phyloP scores from a whole-genome alignment of 139 green algal genomes.

The Tetraselmis striata region DNA sequence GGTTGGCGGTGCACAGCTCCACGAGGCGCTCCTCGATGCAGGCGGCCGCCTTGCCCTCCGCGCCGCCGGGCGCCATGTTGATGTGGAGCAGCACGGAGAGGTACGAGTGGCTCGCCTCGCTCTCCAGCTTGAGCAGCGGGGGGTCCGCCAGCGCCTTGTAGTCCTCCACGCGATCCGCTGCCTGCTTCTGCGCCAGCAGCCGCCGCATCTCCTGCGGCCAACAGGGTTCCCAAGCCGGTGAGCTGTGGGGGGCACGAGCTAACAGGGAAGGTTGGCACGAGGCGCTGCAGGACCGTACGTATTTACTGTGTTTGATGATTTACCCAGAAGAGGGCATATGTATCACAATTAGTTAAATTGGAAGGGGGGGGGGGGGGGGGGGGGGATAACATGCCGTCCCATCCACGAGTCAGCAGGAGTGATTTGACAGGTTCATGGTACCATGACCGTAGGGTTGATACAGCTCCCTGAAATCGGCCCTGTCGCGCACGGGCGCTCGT shows the following conservation, averaged over 20 bases:
- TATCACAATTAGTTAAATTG: no score
- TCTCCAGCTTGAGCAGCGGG: slow-evolving; percentile 86
- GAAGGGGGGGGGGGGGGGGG: no score
- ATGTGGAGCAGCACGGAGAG: slow-evolving; percentile 70
- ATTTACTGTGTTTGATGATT: no score
- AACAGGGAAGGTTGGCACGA: neutral
- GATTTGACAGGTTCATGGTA: no score
- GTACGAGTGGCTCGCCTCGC: slow-evolving; percentile 76
- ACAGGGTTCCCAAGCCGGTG: neutral
- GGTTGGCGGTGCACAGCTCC: slow-evolving; percentile 55
- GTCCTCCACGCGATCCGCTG: slow-evolving; percentile 44
- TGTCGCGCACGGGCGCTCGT: no score
- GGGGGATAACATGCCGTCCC: no score
- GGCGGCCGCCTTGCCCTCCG: slow-evolving; percentile 2
- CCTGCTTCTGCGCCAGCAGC: slow-evolving; percentile 56
- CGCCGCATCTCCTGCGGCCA: slow-evolving; percentile 36
- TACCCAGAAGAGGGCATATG: no score
- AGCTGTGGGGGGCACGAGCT: neutral
- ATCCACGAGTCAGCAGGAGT: no score
- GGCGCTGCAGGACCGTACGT: no score
- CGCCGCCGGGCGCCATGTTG: slow-evolving; percentile 2
- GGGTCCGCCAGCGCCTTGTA: slow-evolving; percentile 68
- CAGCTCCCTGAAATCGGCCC: no score
- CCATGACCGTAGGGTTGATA: no score
- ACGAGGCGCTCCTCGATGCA: slow-evolving; percentile 49